phyloP scores from a whole-genome alignment of 371 early-diverging fungal genomes.

The Mucor mucedo region DNA sequence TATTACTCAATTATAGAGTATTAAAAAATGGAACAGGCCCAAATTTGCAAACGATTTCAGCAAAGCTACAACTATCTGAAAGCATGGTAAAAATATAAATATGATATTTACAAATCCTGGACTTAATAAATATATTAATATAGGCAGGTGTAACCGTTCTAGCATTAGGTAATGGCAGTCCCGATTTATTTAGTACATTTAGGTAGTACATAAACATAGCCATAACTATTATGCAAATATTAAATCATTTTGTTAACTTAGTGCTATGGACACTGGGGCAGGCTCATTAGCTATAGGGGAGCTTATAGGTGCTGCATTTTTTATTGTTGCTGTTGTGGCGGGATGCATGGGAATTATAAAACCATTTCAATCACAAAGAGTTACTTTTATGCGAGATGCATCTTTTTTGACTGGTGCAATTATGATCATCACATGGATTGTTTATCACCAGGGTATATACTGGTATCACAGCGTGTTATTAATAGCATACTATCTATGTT shows the following conservation, averaged over 20 bases:
- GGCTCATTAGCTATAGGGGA: slow-evolving; percentile 84
- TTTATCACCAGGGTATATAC: slow-evolving; percentile 64
- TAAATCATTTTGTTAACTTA: slow-evolving; percentile 16
- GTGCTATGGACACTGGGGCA: slow-evolving; percentile 73
- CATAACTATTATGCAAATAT: neutral
- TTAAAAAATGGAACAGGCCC: slow-evolving; percentile 47
- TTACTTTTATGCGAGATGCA: slow-evolving; percentile 75
- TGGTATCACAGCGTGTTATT: slow-evolving; percentile 64
- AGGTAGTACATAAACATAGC: slow-evolving; percentile 31
- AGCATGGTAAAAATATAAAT: slow-evolving; percentile 55
- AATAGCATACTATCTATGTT: slow-evolving; percentile 58
- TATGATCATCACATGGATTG: slow-evolving; percentile 61
- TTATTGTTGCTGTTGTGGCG: slow-evolving; percentile 75
- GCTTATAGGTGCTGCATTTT: slow-evolving; percentile 80
- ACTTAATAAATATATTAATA: neutral
- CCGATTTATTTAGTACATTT: slow-evolving; percentile 82
- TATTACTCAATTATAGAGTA: neutral
- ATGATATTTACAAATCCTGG: neutral
- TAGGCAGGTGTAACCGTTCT: slow-evolving; percentile 86
- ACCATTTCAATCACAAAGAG: slow-evolving; percentile 66
- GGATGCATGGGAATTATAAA: slow-evolving; percentile 76
- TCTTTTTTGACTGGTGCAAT: slow-evolving; percentile 72
- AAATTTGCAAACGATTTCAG: slow-evolving; percentile 69
- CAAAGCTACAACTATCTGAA: slow-evolving; percentile 65
- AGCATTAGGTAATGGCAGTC: slow-evolving; percentile 86